Conservation (phyloP, 805 yeast genomes). For the Wickerhamomyces bisporus region DNA sequence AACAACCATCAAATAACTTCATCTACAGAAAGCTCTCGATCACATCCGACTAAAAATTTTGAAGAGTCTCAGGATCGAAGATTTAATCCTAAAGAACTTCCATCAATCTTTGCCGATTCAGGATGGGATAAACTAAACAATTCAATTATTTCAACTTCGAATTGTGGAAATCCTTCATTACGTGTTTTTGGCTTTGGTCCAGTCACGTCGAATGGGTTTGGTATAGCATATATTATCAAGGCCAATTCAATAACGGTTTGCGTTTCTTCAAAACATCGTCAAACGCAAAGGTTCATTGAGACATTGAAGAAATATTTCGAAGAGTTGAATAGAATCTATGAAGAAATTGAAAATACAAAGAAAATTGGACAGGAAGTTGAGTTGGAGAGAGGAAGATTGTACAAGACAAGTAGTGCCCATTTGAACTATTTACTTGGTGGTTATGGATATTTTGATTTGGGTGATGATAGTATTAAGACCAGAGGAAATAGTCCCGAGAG, state of each 20-base stretch:
- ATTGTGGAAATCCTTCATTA: constrained; percentile 90
- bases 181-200: constrained; percentile 91
- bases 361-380: constrained; percentile 12
- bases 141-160: constrained; percentile 75
- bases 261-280: constrained; percentile 83
- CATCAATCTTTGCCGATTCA: constrained; percentile 72
- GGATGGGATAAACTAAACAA: constrained; percentile 87
- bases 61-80: constrained; percentile 1
- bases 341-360: constrained; percentile 13
- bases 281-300: constrained; percentile 70
- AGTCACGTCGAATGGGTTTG: constrained; percentile 83
- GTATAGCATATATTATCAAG: constrained; percentile 88
- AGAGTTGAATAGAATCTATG: constrained; percentile 51
- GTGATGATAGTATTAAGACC: constrained; percentile 56
- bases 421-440: constrained; percentile 60
- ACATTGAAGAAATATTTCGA: constrained; percentile 58
- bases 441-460: constrained; percentile 77
- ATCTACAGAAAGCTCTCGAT: too few species aligned
- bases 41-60: too few species aligned
- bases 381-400: constrained; percentile 1
- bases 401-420: constrained; percentile 26
- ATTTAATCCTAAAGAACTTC: constrained; percentile 38
- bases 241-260: constrained; percentile 74
- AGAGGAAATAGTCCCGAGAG: constrained; percentile 27
- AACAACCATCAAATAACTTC: constrained; percentile 6